Percentiles rank a stretch among this genome's conserved stretches.
Evolutionary conservation across 2,329 filamentous ascomycete species (phyloP).

Genomic region (Fusarium torreyae): DNA sequence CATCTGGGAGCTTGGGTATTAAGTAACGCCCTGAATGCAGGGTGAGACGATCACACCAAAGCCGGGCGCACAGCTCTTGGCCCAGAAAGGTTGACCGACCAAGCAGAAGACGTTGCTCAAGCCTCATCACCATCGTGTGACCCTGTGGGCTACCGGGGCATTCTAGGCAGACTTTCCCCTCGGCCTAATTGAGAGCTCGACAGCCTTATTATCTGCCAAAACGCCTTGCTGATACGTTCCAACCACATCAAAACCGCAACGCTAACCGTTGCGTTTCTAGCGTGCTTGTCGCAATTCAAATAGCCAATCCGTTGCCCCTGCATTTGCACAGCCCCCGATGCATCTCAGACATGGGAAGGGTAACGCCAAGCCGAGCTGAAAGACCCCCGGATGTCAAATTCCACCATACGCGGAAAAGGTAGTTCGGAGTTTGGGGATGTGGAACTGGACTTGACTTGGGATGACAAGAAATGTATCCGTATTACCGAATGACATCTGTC

Average conservation of each 20-base stretch:
- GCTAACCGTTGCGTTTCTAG: conserved; percentile 38
- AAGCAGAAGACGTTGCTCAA: conserved; percentile 14
- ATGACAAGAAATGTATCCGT: conserved; percentile 20
- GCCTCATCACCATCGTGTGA: conserved; percentile 42
- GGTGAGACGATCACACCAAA: conserved; percentile 35
- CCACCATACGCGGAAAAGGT: conserved; percentile 22
- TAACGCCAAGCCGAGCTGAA: conserved; percentile 46
- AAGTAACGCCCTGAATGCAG: conserved; percentile 45
- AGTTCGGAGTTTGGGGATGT: conserved; percentile 2
- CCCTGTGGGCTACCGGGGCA: conserved; percentile 6
- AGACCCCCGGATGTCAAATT: conserved; percentile 10
- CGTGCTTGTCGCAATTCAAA: conserved; percentile 20
- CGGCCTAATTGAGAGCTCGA: conserved; percentile 10
- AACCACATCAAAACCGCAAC: conserved; percentile 13
- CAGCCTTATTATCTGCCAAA: conserved; percentile 38
- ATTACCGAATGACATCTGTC: conserved; percentile 17
- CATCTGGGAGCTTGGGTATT: conserved; percentile 40
- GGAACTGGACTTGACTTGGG: conserved; percentile 2
- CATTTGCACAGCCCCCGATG: conserved; percentile 43
- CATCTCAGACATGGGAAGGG: conserved; percentile 19
- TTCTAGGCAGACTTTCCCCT: conserved; percentile 38
- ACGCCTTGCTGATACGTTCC: conserved; percentile 42
- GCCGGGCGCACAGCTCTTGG: conserved; percentile 41
- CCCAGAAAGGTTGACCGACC: conserved; percentile 17
- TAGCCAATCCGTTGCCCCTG: conserved; percentile 40